phyloP scores from a whole-genome alignment of 495 filamentous ascomycete genomes.

The Immersiella caudata region DNA sequence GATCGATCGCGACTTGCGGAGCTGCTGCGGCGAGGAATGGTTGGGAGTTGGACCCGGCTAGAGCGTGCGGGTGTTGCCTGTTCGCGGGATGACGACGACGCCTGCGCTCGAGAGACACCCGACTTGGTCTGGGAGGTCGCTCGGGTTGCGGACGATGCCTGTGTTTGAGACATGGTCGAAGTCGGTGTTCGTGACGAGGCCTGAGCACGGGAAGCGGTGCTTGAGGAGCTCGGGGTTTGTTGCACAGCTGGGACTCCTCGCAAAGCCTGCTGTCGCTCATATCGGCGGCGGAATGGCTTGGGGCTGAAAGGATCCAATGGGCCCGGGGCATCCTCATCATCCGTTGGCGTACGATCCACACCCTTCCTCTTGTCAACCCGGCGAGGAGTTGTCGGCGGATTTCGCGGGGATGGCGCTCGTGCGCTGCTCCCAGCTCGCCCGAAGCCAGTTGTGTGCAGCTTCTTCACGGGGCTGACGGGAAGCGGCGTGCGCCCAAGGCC shows the following conservation, averaged over 20 bases:
- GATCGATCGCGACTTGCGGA: too few species aligned
- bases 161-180: neutral
- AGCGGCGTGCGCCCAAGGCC: neutral
- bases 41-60: too few species aligned
- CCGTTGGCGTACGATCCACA: too few species aligned
- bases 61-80: neutral
- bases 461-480: neutral
- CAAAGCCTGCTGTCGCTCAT: neutral
- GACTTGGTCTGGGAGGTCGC: neutral
- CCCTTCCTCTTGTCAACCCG: too few species aligned
- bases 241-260: neutral
- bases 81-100: neutral
- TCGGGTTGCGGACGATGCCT: neutral
- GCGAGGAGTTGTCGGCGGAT: too few species aligned
- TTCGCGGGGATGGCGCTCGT: too few species aligned
- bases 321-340: too few species aligned
- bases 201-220: neutral
- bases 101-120: neutral
- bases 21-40: too few species aligned
- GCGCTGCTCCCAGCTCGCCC: too few species aligned
- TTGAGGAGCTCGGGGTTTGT: neutral
- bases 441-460: neutral
- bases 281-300: too few species aligned
- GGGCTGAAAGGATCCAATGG: too few species aligned
- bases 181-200: neutral